These are phyloP conservation scores for Ophiostoma triangulosporum DNA, from an alignment of 2,329 filamentous ascomycete genomes.

Conservation along the genomic window DNA sequence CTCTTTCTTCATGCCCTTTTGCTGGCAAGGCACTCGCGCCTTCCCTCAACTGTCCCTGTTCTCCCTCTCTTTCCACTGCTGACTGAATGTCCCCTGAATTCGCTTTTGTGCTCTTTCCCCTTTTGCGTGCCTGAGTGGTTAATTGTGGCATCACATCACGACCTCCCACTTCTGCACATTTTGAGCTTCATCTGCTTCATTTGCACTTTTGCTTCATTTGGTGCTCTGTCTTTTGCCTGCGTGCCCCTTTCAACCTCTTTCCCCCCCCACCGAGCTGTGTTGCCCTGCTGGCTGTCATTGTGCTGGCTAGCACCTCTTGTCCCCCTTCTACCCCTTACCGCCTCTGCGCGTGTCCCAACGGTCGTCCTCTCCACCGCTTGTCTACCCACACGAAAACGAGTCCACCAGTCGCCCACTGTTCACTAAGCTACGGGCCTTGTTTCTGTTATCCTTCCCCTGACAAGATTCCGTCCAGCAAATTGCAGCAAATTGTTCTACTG, in stretches of 20 bases:
- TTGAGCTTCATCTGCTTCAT: not conserved
- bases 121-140: not conserved
- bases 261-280: not conserved
- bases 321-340: slow-evolving; percentile 1
- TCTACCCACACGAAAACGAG: slow-evolving; percentile 6
- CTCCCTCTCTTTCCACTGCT: not conserved
- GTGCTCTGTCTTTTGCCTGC: not conserved
- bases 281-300: not conserved
- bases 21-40: slow-evolving; percentile 1
- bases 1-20: slow-evolving; percentile 7
- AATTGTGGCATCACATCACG: not conserved
- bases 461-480: not conserved
- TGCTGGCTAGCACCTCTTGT: not conserved
- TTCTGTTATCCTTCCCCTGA: not conserved
- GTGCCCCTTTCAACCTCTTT: not conserved
- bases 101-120: slow-evolving; percentile 1
- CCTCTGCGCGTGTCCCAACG: slow-evolving; percentile 5
- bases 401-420: not conserved
- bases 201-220: not conserved
- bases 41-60: not conserved
- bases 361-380: slow-evolving; percentile 2
- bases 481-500: not conserved
- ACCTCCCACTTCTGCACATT: not conserved
- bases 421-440: slow-evolving; percentile 1
- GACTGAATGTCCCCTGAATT: slow-evolving; percentile 1